Conservation (phyloP, 2,329 filamentous ascomycete genomes). For the Colletotrichum chrysophilum region DNA sequence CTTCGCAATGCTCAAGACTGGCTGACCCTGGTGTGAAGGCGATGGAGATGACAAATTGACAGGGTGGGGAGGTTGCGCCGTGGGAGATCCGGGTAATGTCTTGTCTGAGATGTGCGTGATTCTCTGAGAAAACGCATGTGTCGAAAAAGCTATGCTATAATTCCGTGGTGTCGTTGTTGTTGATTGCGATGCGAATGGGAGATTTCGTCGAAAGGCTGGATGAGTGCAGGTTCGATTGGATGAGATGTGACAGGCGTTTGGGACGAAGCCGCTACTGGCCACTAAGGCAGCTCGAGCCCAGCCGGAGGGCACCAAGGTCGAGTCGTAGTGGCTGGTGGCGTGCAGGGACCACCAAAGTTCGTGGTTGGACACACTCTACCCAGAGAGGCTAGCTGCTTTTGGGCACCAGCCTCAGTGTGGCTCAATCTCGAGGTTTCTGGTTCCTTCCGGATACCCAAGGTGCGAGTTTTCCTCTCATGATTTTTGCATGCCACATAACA, state of each 20-base stretch:
- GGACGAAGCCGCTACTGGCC: neutral
- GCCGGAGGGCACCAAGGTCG: neutral
- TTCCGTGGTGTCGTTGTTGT: neutral
- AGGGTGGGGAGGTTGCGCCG: neutral
- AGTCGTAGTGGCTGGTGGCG: neutral
- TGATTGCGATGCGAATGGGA: constrained; percentile 6
- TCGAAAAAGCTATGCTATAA: neutral
- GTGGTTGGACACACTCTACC: neutral
- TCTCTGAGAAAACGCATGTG: neutral
- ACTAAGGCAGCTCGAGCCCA: neutral
- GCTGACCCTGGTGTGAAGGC: neutral
- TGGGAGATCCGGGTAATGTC: neutral
- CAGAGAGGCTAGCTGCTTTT: neutral
- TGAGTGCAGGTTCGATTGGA: neutral
- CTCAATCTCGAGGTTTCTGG: neutral
- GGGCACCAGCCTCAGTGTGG: neutral
- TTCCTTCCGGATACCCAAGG: neutral
- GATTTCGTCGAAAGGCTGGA: neutral
- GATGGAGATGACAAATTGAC: neutral
- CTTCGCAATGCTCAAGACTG: neutral
- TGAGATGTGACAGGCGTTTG: neutral
- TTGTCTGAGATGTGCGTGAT: neutral
- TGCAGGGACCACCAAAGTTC: neutral
- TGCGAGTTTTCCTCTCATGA: neutral
- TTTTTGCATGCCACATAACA: neutral